Base-by-base conservation (phyloP, 768 basidiomycete species). In the Butyriboletus loyo region DNA sequence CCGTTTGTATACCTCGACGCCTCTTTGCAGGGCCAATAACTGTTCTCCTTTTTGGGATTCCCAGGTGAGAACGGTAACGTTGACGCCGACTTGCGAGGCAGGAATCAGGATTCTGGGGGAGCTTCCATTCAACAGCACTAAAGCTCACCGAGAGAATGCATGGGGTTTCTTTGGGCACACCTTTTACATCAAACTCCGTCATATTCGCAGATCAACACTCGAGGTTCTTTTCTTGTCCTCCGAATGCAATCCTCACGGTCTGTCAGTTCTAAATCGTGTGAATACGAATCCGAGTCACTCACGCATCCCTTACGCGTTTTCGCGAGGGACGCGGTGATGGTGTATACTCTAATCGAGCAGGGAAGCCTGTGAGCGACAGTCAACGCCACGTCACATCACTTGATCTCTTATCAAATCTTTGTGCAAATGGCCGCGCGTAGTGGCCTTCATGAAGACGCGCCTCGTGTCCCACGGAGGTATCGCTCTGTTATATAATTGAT, bases 401-500 rank as follows among this genome's bases (percentile, higher is more conserved):
- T 41, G 3, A 13, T 22, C 46, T 25, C 31, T 10, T 31, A 4
- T 50, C 34, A 15, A 31, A 19, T 9, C 40, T 31, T 17, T 17
- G 30, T 31, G 21, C 19, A 11, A 4, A 32, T 10, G 11, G 22
- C 8, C 8, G 13, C 56, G 30, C 21, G 52, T 32, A 40, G 46
- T 28, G 37, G 19, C 3, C 30, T 34, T 24, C 2, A 10, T 24
- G 5, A 35, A 5, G 42, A 8, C 9, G 15, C 5, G 4, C 25
- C 36, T 27, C 34, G 35, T 15, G 46, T 36, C 14, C 30, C 42
- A 36, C 46, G 37, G 25, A 40, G 34, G 14, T 28, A 22, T n/a
- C 8, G 32, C 24, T 5, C 34, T 35, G 32, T 46, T 53, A 54
- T 62, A 62, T 54, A 59, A 31, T 6, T 15, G 5, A 36, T 30